Percentiles rank a stretch among this genome's conserved stretches.
phyloP scores from a whole-genome alignment of 1,139 yeast genomes.

The Scheffersomyces parashehatae region DNA sequence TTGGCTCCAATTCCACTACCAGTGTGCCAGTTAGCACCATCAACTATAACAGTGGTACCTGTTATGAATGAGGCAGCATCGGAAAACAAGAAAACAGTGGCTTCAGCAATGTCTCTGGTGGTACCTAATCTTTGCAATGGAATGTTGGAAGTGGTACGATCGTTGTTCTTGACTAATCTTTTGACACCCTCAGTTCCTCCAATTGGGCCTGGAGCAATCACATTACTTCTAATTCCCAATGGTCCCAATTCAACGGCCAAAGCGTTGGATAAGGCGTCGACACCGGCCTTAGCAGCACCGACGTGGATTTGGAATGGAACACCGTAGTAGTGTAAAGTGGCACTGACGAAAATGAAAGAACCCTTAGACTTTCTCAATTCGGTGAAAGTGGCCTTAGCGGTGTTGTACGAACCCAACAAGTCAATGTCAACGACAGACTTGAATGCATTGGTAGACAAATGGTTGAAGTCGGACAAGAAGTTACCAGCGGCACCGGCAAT shows the following conservation, averaged over 20 bases:
- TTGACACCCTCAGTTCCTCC: constrained; percentile 79
- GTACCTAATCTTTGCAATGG: constrained; percentile 81
- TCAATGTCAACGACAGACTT: constrained; percentile 49
- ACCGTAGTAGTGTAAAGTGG: constrained; percentile 86
- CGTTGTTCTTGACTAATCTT: constrained; percentile 45
- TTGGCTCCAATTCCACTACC: constrained; percentile 41
- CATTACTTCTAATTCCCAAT: constrained; percentile 74
- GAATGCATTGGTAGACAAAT: constrained; percentile 27
- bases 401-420: constrained; percentile 80
- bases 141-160: constrained; percentile 39
- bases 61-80: constrained; percentile 77
- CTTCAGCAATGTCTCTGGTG: constrained; percentile 81
- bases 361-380: constrained; percentile 26
- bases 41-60: constrained; percentile 83
- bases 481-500: constrained; percentile 34
- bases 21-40: constrained; percentile 88
- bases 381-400: constrained; percentile 54
- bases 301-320: constrained; percentile 85
- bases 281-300: constrained; percentile 95
- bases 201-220: constrained; percentile 88
- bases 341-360: constrained; percentile 34
- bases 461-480: constrained; percentile 27
- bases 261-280: constrained; percentile 81
- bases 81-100: constrained; percentile 81
- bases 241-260: constrained; percentile 91